Percentiles rank a stretch among this genome's conserved stretches.
phyloP scores from a whole-genome alignment of 176 grass and related monocot genomes.

The Panicum miliaceum region DNA sequence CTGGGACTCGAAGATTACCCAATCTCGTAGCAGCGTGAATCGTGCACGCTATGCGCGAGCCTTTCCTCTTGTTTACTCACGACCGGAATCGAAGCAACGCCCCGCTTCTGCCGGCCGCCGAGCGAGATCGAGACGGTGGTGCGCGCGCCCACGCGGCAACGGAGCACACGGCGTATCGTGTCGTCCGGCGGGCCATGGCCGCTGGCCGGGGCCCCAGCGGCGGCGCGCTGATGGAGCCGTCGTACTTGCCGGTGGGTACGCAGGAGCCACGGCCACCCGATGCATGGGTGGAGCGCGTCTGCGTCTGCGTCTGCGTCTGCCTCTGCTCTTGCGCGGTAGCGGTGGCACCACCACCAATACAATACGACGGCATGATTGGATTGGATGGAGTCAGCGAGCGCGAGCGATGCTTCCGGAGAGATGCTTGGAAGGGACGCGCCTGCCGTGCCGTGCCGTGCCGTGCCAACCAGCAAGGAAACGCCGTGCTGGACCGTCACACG shows the following conservation, averaged over 20 bases:
- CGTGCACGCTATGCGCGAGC: not conserved
- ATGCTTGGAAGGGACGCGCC: too few species aligned
- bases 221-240: conserved; percentile 16
- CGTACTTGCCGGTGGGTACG: conserved; percentile 31
- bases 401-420: not conserved
- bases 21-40: conserved; percentile 17
- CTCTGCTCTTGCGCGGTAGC: not conserved
- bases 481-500: too few species aligned
- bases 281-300: too few species aligned
- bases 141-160: too few species aligned
- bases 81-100: not conserved
- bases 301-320: too few species aligned
- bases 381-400: not conserved
- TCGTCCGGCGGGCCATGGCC: not conserved
- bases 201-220: not conserved
- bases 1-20: not conserved
- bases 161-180: not conserved
- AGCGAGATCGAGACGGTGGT: too few species aligned
- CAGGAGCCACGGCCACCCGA: not conserved
- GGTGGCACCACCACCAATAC: not conserved
- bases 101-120: too few species aligned
- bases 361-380: not conserved
- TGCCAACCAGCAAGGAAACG: too few species aligned
- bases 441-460: too few species aligned
- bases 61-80: not conserved